phyloP scores from a whole-genome alignment of 1,284 basidiomycete genomes.

The Heterobasidion parviporum region DNA sequence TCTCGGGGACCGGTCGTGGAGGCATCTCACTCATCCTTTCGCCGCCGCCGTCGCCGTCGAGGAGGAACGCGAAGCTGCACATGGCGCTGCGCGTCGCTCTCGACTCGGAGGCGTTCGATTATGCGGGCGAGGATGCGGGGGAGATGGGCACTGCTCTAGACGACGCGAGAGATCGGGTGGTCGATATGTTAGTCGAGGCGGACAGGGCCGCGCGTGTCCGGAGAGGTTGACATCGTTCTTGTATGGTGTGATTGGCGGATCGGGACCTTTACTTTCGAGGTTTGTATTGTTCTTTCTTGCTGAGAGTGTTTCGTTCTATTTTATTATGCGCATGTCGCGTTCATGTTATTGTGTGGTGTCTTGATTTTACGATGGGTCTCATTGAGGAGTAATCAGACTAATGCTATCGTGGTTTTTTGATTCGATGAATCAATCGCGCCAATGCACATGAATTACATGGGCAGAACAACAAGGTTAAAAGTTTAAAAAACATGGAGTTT shows the following conservation, averaged over 20 bases:
- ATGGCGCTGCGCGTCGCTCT: constrained; percentile 40
- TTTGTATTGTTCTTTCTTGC: too few species aligned
- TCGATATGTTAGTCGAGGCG: constrained; percentile 53
- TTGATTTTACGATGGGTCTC: too few species aligned
- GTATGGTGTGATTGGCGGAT: not conserved
- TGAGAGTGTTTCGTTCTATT: too few species aligned
- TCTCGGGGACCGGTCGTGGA: constrained; percentile 20
- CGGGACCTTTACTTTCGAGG: too few species aligned
- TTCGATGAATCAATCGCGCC: too few species aligned
- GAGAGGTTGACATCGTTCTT: not conserved
- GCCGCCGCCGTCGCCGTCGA: constrained; percentile 49
- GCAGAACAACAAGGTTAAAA: too few species aligned
- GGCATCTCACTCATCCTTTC: constrained; percentile 29
- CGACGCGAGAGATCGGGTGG: constrained; percentile 59
- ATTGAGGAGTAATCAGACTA: too few species aligned
- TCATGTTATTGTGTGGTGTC: too few species aligned
- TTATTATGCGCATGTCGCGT: too few species aligned
- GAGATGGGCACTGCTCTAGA: constrained; percentile 34
- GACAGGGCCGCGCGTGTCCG: constrained; percentile 24
- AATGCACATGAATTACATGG: too few species aligned
- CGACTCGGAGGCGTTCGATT: constrained; percentile 54
- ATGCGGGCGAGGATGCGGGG: not conserved
- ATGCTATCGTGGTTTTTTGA: too few species aligned
- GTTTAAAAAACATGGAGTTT: not conserved
- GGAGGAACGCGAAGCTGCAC: constrained; percentile 29